phyloP scores from a whole-genome alignment of 1,284 basidiomycete species.

The Fomitopsis palustris region DNA sequence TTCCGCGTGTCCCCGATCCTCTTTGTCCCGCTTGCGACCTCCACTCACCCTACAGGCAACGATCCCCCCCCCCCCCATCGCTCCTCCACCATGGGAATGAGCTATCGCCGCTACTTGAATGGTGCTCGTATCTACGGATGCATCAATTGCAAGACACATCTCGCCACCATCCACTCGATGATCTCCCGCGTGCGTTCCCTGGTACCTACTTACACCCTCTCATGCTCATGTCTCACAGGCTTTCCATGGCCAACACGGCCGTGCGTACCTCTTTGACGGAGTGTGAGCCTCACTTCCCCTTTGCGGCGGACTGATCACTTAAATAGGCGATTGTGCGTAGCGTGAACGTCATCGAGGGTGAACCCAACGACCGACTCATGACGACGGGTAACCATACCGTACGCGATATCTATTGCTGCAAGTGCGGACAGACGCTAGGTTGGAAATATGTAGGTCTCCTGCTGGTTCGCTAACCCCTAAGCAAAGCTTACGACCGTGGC shows the following conservation, averaged over 20 bases:
- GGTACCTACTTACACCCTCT: neutral
- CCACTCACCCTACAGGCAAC: neutral
- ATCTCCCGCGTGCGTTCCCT: constrained; percentile 76
- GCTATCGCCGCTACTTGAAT: constrained; percentile 83
- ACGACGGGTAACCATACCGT: constrained; percentile 96
- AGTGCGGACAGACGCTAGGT: constrained; percentile 82
- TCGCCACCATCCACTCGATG: constrained; percentile 90
- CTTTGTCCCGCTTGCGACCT: constrained; percentile 2
- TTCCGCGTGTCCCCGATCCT: constrained; percentile 3
- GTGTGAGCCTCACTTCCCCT: constrained; percentile 60
- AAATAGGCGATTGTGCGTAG: constrained; percentile 36
- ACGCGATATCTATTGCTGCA: constrained; percentile 90
- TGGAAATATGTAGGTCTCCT: constrained; percentile 91
- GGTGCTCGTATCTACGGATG: constrained; percentile 92
- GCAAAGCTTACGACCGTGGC: constrained; percentile 3
- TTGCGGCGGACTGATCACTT: constrained; percentile 3
- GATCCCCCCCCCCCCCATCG: constrained; percentile 4
- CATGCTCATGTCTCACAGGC: constrained; percentile 45
- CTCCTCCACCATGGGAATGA: constrained; percentile 71
- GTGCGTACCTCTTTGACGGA: constrained; percentile 89
- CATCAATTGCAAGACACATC: constrained; percentile 87
- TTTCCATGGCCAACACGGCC: constrained; percentile 93
- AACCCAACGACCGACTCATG: constrained; percentile 91
- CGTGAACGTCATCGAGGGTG: constrained; percentile 87
- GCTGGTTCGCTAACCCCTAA: constrained; percentile 8